phyloP scores from a whole-genome alignment of 768 basidiomycete genomes.

The Pleurotus tuber-regium region DNA sequence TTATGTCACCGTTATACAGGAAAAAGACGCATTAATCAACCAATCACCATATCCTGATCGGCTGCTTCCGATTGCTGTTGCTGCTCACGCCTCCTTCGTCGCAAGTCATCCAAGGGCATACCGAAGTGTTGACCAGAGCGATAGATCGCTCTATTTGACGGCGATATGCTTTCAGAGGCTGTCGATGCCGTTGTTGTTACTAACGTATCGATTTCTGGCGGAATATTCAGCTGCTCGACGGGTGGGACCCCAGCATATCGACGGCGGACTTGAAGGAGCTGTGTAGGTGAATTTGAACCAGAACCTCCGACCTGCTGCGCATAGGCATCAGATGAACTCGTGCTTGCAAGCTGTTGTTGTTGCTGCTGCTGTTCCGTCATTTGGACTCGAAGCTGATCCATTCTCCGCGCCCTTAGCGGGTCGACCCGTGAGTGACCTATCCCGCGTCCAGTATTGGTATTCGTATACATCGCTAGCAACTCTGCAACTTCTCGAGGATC shows the following conservation, averaged over 20 bases:
- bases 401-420: not conserved
- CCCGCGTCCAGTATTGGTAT: not conserved
- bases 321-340: not conserved
- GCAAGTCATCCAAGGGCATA: too few species aligned
- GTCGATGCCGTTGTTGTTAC: not conserved
- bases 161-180: not conserved
- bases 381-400: not conserved
- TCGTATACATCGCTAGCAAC: conserved; percentile 1
- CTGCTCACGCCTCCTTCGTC: not conserved
- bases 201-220: not conserved
- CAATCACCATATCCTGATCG: conserved; percentile 7
- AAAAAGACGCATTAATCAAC: not conserved
- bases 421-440: not conserved
- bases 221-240: not conserved
- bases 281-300: not conserved
- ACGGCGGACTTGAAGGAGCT: not conserved
- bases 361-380: conserved; percentile 1
- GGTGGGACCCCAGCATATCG: not conserved
- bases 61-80: not conserved
- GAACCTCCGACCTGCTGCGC: not conserved
- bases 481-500: not conserved
- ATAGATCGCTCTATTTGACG: not conserved
- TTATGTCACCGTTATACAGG: not conserved
- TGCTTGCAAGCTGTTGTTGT: too few species aligned
- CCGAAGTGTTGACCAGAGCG: too few species aligned